Evolutionary conservation across 306 rosid species (phyloP).

Genomic region (Dalbergia cultrata): DNA sequence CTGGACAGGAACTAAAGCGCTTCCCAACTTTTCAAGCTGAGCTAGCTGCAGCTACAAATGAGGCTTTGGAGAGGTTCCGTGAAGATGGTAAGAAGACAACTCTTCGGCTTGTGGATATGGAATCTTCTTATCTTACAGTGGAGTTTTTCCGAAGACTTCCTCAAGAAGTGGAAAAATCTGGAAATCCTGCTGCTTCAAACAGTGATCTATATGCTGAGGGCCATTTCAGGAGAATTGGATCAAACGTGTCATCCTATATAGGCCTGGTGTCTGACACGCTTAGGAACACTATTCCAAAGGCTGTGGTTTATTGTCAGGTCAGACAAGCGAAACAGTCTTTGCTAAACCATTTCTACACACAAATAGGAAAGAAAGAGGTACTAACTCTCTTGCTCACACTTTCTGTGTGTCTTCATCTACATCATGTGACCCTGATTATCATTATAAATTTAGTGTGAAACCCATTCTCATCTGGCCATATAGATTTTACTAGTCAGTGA

Average conservation of each 20-base stretch:
- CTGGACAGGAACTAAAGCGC: conserved; percentile 76
- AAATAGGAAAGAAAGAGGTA: conserved; percentile 95
- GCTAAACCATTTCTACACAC: conserved; percentile 83
- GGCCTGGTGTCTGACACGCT: conserved; percentile 91
- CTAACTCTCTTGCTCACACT: conserved; percentile 26
- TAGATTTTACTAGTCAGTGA: background rate
- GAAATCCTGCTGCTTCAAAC: conserved; percentile 55
- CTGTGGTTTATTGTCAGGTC: conserved; percentile 63
- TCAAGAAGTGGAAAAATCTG: conserved; percentile 76
- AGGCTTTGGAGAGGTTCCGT: conserved; percentile 90
- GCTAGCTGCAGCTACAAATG: conserved; percentile 80
- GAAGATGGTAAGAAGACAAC: conserved; percentile 84
- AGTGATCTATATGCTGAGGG: conserved; percentile 80
- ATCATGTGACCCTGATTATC: background rate
- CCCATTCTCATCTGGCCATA: background rate
- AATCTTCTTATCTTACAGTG: conserved; percentile 89
- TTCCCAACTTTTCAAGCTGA: conserved; percentile 92
- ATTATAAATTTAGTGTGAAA: background rate
- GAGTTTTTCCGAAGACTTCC: conserved; percentile 96
- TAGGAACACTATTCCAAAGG: conserved; percentile 56
- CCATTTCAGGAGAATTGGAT: conserved; percentile 82
- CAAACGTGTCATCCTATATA: conserved; percentile 87
- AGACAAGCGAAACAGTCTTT: conserved; percentile 84
- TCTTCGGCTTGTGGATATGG: conserved; percentile 93
- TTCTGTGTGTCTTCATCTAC: background rate